phyloP scores from a whole-genome alignment of 768 basidiomycete genomes.

The Lentinus brumalis region DNA sequence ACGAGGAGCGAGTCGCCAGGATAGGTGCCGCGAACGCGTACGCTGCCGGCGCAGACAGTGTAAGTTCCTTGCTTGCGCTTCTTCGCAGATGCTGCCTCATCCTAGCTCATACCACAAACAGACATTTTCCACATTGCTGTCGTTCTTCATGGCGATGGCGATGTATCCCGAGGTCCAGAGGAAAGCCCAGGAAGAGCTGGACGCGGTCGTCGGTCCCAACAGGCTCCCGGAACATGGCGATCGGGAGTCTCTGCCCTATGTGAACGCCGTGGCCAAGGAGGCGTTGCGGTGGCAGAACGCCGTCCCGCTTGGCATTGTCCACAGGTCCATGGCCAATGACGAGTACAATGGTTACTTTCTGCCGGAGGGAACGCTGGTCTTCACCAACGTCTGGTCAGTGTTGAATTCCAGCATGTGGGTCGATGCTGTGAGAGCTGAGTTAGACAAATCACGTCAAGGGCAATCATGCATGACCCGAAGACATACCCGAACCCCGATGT shows the following conservation, averaged over 20 bases:
- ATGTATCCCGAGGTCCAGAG: conserved; percentile 29
- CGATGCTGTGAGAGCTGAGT: background rate
- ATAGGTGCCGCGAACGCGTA: background rate
- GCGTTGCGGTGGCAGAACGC: conserved; percentile 7
- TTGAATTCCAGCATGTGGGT: background rate
- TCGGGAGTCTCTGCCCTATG: conserved; percentile 22
- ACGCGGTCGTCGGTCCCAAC: conserved; percentile 35
- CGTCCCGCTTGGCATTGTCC: conserved; percentile 18
- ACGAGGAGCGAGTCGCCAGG: conserved; percentile 3
- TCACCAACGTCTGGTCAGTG: conserved; percentile 14
- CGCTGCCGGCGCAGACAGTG: background rate
- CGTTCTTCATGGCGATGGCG: conserved; percentile 14
- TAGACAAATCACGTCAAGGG: background rate
- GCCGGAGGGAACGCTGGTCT: conserved; percentile 26
- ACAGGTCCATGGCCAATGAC: conserved; percentile 23
- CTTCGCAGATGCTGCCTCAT: background rate
- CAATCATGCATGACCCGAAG: conserved; percentile 4
- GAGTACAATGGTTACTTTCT: conserved; percentile 29
- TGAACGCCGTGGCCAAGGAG: conserved; percentile 35
- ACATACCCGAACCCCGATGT: background rate
- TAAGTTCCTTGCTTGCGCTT: background rate
- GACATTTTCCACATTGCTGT: conserved; percentile 1
- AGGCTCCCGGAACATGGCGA: conserved; percentile 27
- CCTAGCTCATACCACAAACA: background rate
- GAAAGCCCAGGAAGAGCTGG: conserved; percentile 35